Percentiles rank a stretch among this genome's conserved stretches.
phyloP scores from a whole-genome alignment of 805 yeast genomes.

The Candida sakaeoensis region DNA sequence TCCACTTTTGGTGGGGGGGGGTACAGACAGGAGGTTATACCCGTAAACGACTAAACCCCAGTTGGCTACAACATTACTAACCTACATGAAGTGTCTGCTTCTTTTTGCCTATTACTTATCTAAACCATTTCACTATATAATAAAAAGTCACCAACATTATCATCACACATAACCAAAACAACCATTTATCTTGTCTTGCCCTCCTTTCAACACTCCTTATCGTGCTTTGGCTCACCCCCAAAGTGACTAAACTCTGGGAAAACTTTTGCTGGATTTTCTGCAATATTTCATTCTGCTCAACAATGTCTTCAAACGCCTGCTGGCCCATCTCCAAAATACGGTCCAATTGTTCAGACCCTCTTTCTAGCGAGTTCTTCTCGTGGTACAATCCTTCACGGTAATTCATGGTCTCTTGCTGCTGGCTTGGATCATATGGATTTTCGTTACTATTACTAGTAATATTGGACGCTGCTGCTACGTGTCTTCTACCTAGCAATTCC shows the following conservation, averaged over 20 bases:
- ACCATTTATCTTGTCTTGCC: conserved; percentile 80
- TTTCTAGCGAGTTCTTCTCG: conserved; percentile 59
- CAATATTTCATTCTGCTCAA: conserved; percentile 76
- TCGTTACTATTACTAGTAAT: no score
- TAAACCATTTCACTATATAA: conserved; percentile 60
- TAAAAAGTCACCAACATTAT: conserved; percentile 65
- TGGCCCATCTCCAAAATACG: conserved; percentile 89
- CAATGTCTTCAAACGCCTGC: conserved; percentile 77
- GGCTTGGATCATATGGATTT: conserved; percentile 43
- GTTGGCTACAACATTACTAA: no score
- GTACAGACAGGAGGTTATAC: neutral
- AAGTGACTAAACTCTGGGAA: conserved; percentile 65
- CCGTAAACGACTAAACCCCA: no score
- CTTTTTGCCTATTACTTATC: no score
- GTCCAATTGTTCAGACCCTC: conserved; percentile 81
- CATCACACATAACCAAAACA: conserved; percentile 74
- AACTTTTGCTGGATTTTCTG: conserved; percentile 59
- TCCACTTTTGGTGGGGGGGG: neutral
- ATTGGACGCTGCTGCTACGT: conserved; percentile 20
- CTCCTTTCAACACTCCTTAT: conserved; percentile 75
- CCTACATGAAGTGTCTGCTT: no score
- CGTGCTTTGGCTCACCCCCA: conserved; percentile 85
- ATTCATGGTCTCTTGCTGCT: conserved; percentile 23
- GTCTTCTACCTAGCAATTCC: conserved; percentile 55
- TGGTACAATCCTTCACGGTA: conserved; percentile 64